Evolutionary conservation across 148 eudicot genomes (phyloP), one percentile per base, ranked within the genome.

Genomic region (Chenopodium quinoa): DNA sequence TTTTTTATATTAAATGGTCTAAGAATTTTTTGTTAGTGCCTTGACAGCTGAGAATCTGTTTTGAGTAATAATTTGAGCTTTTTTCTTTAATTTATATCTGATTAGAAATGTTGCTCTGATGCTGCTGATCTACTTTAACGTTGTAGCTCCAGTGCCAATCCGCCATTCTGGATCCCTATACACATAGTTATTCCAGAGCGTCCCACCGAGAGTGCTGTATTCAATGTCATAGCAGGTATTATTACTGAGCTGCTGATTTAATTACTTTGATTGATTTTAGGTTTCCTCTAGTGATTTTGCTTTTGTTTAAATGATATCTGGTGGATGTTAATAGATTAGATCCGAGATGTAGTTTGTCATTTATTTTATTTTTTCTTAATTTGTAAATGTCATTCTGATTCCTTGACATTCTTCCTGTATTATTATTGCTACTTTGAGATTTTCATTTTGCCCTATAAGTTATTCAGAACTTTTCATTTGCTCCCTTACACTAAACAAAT

Each of bases 111-210:
- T 67, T 76, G 54, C 81, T 71, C 68, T 84, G 73, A 84, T 71
- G 29, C 56, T 68, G 67, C 81, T 84, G 74, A 56, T 84, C 48
- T 81, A 58, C 65, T 83, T 79, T 73, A 14, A 75, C 66, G 71
- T 82, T 91, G 91, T 89, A 96, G 99, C 82, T 96, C 99, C 71
- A 91, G 88, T 88, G 90, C 94, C 81, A 96, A 93, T 79, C 90
- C 95, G 68, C 99, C 99, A 81, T 96, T 96, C 87, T 96, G 99
- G 99, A 96, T 96, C 79, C 99, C 99, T 52, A 92, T 96, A 79
- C 98, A 96, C 82, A 89, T 93, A 64, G 93, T 96, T 76, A 93
- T 91, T 71, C 99, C 99, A 40, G 99, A 96, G 90, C 95, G 99
- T 58, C 99, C 99, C 20, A 96, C 99, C 11, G 99, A 96, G 80